A percentile compares a stretch with the other conserved stretches of the same genome.
phyloP scores from a whole-genome alignment of 345 rosid species.

The Camelina sativa region DNA sequence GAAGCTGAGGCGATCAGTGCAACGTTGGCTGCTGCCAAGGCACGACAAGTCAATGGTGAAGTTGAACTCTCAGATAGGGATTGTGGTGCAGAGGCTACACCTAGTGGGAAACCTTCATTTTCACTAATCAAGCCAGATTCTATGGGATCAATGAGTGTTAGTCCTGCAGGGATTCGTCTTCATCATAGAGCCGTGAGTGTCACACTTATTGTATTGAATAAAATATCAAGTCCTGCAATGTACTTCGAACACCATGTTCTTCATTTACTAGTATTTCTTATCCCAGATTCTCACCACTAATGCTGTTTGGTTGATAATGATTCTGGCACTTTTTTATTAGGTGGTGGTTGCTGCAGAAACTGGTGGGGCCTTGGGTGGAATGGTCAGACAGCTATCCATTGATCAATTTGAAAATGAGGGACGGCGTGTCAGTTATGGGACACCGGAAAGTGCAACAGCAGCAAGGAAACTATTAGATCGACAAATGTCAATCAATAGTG shows the following conservation, averaged over 20 bases:
- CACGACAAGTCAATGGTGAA: slow-evolving; percentile 85
- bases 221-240: neutral
- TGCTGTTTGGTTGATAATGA: slow-evolving; percentile 28
- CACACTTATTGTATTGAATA: slow-evolving; percentile 15
- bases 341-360: slow-evolving; percentile 93
- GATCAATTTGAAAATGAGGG: slow-evolving; percentile 96
- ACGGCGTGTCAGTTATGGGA: slow-evolving; percentile 85
- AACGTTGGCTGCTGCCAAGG: slow-evolving; percentile 91
- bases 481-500: slow-evolving; percentile 88
- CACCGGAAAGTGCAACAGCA: slow-evolving; percentile 86
- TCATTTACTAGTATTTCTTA: slow-evolving; percentile 21
- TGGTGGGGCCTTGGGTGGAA: slow-evolving; percentile 89
- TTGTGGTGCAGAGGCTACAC: slow-evolving; percentile 80
- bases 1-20: slow-evolving; percentile 96
- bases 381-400: slow-evolving; percentile 89
- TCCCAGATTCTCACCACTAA: slow-evolving; percentile 10
- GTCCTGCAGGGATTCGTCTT: slow-evolving; percentile 75
- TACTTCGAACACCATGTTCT: slow-evolving; percentile 26
- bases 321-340: slow-evolving; percentile 47
- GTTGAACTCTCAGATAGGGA: slow-evolving; percentile 84
- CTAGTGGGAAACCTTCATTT: slow-evolving; percentile 71
- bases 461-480: slow-evolving; percentile 92
- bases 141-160: slow-evolving; percentile 54
- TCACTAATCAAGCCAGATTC: slow-evolving; percentile 71
- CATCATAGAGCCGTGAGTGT: slow-evolving; percentile 88